phyloP scores from a whole-genome alignment of 2,329 filamentous ascomycete genomes.

The Knufia petricola region DNA sequence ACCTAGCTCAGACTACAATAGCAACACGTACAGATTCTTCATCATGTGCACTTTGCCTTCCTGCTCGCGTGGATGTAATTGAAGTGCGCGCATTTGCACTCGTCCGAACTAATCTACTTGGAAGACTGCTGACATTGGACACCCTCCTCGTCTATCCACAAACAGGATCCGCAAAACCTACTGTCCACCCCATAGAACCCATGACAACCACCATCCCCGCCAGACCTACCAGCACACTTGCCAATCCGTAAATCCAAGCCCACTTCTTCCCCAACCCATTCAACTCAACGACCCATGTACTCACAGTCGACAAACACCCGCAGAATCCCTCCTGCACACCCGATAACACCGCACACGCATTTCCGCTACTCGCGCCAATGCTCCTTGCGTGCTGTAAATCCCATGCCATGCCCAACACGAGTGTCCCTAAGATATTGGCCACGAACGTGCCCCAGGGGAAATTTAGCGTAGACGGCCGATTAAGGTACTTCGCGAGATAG shows the following conservation, averaged over 20 bases:
- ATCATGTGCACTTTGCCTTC: no score
- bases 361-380: slow-evolving; percentile 29
- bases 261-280: slow-evolving; percentile 41
- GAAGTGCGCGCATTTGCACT: no score
- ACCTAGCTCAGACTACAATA: no score
- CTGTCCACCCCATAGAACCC: slow-evolving; percentile 64
- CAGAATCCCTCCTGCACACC: slow-evolving; percentile 56
- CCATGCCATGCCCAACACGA: slow-evolving; percentile 62
- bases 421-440: slow-evolving; percentile 66
- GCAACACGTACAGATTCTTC: no score
- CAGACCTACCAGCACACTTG: slow-evolving; percentile 52
- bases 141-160: slow-evolving; percentile 13
- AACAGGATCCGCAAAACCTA: slow-evolving; percentile 38
- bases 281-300: slow-evolving; percentile 54
- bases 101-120: no score
- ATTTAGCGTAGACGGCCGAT: slow-evolving; percentile 44
- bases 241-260: slow-evolving; percentile 44
- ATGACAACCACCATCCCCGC: slow-evolving; percentile 58
- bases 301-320: slow-evolving; percentile 55
- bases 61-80: no score
- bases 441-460: slow-evolving; percentile 77
- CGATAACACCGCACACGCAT: slow-evolving; percentile 51
- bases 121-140: no score
- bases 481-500: slow-evolving; percentile 58
- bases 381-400: slow-evolving; percentile 58